Percentiles rank a stretch among this genome's conserved stretches.
Evolutionary conservation across 2,329 filamentous ascomycete species (phyloP).

Genomic region (Monilinia vaccinii-corymbosi): DNA sequence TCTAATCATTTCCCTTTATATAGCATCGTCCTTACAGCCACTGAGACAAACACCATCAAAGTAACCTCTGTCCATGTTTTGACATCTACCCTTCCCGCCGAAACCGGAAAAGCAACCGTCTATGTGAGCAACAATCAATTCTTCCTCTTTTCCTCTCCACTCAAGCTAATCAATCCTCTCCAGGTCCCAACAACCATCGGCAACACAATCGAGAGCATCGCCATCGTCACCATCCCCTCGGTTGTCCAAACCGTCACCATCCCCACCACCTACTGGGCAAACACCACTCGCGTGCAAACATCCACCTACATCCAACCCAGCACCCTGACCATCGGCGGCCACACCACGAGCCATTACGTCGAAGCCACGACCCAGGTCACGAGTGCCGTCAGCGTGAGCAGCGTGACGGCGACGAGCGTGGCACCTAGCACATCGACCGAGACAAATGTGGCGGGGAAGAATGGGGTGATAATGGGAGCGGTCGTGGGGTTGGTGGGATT

Average conservation of each 20-base stretch:
- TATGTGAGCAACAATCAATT: background rate
- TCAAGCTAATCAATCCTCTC: slow-evolving; percentile 16
- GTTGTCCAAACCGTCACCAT: slow-evolving; percentile 18
- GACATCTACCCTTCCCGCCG: slow-evolving; percentile 20
- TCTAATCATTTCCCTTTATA: background rate
- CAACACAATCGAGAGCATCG: slow-evolving; percentile 20
- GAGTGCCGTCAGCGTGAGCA: slow-evolving; percentile 8
- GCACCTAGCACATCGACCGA: slow-evolving; percentile 20
- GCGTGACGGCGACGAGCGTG: background rate
- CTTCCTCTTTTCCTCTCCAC: no score
- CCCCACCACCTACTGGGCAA: background rate
- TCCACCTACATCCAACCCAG: background rate
- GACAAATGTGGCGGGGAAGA: slow-evolving; percentile 18
- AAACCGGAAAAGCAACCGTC: slow-evolving; percentile 21
- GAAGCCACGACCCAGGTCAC: slow-evolving; percentile 5
- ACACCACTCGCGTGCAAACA: background rate
- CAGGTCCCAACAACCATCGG: slow-evolving; percentile 10
- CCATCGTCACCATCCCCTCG: slow-evolving; percentile 21
- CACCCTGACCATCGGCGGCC: background rate
- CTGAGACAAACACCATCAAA: slow-evolving; percentile 35
- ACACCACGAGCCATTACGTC: background rate
- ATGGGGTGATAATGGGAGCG: slow-evolving; percentile 20
- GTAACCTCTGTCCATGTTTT: slow-evolving; percentile 30
- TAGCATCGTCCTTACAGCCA: slow-evolving; percentile 33
- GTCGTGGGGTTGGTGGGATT: slow-evolving; percentile 25